Conservation (phyloP, 345 rosid species). For the Mallotus nudiflorus region DNA sequence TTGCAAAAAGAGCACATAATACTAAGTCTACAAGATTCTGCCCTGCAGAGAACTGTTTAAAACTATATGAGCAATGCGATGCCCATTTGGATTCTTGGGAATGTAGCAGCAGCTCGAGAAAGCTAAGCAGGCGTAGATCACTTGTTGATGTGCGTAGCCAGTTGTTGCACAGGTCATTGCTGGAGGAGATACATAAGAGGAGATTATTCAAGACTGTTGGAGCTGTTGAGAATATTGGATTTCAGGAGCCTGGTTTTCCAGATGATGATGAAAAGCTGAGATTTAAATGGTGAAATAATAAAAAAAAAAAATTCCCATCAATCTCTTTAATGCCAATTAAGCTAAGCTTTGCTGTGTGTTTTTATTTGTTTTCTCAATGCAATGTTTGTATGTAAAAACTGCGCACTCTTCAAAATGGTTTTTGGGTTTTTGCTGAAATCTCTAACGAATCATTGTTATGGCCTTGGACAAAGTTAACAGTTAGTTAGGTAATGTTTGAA, state of each 20-base stretch:
- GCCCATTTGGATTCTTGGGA: slow-evolving; percentile 13
- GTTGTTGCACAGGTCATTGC: slow-evolving; percentile 64
- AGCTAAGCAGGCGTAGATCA: slow-evolving; percentile 47
- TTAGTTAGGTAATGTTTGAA: no score
- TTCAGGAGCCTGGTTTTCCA: slow-evolving; percentile 33
- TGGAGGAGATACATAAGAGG: slow-evolving; percentile 68
- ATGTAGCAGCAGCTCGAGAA: slow-evolving; percentile 20
- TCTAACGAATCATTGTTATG: neutral
- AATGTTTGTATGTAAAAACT: neutral
- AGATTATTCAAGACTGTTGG: slow-evolving; percentile 69
- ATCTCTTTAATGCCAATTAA: slow-evolving; percentile 3
- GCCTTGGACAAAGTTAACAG: neutral
- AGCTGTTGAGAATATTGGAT: slow-evolving; percentile 60
- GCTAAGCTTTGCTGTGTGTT: neutral
- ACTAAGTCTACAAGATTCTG: slow-evolving; percentile 48
- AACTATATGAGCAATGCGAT: neutral
- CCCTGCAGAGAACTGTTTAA: slow-evolving; percentile 28
- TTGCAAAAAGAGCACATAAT: slow-evolving; percentile 14
- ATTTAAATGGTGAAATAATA: slow-evolving; percentile 7
- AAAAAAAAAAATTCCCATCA: neutral
- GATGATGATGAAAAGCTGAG: slow-evolving; percentile 17
- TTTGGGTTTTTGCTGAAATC: no score
- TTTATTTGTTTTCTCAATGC: neutral
- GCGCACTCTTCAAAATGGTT: no score
- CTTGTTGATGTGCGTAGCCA: slow-evolving; percentile 73